These are phyloP conservation scores for Neopestalotiopsis sp. DNA, from an alignment of 2,329 filamentous ascomycete genomes.

Conservation along the genomic window DNA sequence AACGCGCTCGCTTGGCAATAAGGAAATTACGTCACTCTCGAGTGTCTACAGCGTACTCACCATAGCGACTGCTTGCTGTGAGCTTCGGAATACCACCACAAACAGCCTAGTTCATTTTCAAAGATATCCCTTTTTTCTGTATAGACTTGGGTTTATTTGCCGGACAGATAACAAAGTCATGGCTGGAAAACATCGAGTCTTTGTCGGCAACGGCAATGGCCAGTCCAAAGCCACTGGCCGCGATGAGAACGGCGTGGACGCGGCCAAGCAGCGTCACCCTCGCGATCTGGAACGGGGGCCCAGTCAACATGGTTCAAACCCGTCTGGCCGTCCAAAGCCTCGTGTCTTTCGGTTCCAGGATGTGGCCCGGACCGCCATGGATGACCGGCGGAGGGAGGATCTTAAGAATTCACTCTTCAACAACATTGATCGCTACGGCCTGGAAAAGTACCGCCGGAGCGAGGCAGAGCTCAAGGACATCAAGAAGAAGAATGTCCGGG, in stretches of 20 bases:
- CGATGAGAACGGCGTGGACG: background rate
- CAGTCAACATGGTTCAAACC: background rate
- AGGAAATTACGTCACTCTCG: slow-evolving; percentile 1
- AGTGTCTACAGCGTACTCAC: background rate
- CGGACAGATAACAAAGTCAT: background rate
- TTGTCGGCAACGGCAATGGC: slow-evolving; percentile 7
- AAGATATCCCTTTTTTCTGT: background rate
- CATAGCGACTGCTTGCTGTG: background rate
- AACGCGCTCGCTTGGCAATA: slow-evolving; percentile 13
- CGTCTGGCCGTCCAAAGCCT: slow-evolving; percentile 16
- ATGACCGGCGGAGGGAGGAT: slow-evolving; percentile 42
- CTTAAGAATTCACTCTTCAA: slow-evolving; percentile 54
- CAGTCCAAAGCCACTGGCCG: slow-evolving; percentile 1
- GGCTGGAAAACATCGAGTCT: slow-evolving; percentile 19
- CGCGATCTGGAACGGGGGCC: slow-evolving; percentile 18
- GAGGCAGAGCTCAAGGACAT: slow-evolving; percentile 46
- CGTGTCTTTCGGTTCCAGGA: slow-evolving; percentile 18
- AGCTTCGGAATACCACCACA: background rate
- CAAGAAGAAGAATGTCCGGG: slow-evolving; percentile 55
- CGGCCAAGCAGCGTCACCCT: slow-evolving; percentile 8
- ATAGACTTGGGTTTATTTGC: no score
- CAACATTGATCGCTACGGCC: slow-evolving; percentile 48
- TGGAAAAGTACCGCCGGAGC: slow-evolving; percentile 55
- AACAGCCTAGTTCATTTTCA: background rate
- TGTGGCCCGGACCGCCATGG: slow-evolving; percentile 16